Evolutionary conservation across 331 rosid species (phyloP), one percentile per base, ranked within the genome.

Genomic region (Dryas integrifolia): DNA sequence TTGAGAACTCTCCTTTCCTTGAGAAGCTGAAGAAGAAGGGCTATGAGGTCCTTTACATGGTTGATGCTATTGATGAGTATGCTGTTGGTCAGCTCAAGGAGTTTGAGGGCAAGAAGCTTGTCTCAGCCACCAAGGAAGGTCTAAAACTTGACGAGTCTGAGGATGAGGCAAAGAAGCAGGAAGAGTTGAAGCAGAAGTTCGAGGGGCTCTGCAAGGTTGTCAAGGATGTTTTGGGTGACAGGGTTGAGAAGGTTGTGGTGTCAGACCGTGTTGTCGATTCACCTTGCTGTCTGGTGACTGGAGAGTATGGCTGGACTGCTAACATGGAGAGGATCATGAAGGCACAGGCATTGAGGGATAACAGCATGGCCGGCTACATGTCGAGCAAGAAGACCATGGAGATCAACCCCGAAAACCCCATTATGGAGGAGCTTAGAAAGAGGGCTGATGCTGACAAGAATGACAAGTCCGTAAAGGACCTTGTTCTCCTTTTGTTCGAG

Each of bases 241-340:
- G 44, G 57, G 92, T 90, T 0, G 96, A 90, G 85, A 90, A 90
- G 55, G 96, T 90, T n/a, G 77, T 90, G 8, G 96, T 90, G 0
- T 91, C 96, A 45, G 96, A 90, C 79, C 92, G 93, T 12, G 96
- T 90, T 13, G 96, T 90, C 0, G 91, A 90, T 38, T 90, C 96
- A 10, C 93, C 96, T 0, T 90, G 96, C 88, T 90, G 96, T 86
- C 61, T 90, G 5, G 96, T 90, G 48, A 90, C 96, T 1, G 96
- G 96, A 0, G 96, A 90, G 73, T 90, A 90, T n/a, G 93, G 96
- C 0, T 90, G 96, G 96, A 90, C 96, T 0, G 96, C 96, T 1
- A 90, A 90, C 65, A 90, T 90, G 96, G 96, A 90, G 55, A 86
- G 96, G 78, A 90, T 90, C 41, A 90, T 90, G 96, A 90, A 90